Evolutionary conservation across 2,329 filamentous ascomycete genomes (phyloP).

Genomic region (Ophiocordyceps camponoti-floridani): DNA sequence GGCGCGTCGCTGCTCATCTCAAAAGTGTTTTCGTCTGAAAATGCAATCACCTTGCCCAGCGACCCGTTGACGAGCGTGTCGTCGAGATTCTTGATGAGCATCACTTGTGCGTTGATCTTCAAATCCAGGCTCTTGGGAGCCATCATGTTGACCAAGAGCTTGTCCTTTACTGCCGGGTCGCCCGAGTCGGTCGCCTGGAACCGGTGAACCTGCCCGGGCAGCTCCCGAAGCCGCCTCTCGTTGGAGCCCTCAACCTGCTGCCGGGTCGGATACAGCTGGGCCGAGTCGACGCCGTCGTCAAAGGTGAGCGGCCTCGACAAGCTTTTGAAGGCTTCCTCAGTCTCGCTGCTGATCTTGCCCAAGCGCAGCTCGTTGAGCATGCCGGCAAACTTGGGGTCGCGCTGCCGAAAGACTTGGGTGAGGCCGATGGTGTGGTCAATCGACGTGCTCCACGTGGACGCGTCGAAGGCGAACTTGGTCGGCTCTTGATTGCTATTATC

Average conservation of each 20-base stretch:
- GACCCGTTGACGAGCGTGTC: slow-evolving; percentile 88
- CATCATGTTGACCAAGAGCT: slow-evolving; percentile 78
- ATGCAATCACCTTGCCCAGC: slow-evolving; percentile 55
- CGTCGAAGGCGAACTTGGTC: slow-evolving; percentile 85
- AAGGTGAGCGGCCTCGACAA: slow-evolving; percentile 55
- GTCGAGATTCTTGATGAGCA: slow-evolving; percentile 99
- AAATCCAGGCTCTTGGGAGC: slow-evolving; percentile 64
- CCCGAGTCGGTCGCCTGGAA: slow-evolving; percentile 67
- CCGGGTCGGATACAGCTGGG: slow-evolving; percentile 85
- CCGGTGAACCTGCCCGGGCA: slow-evolving; percentile 48
- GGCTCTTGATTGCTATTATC: slow-evolving; percentile 42
- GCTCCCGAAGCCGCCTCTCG: slow-evolving; percentile 47
- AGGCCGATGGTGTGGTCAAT: slow-evolving; percentile 93
- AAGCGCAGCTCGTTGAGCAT: slow-evolving; percentile 99
- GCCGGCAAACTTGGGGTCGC: slow-evolving; percentile 68
- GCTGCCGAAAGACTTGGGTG: slow-evolving; percentile 91
- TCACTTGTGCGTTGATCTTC: slow-evolving; percentile 88
- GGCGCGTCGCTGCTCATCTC: slow-evolving; percentile 21
- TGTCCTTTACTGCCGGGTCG: slow-evolving; percentile 54
- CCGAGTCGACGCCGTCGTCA: slow-evolving; percentile 50
- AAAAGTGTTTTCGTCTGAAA: slow-evolving; percentile 20
- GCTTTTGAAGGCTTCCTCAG: slow-evolving; percentile 57
- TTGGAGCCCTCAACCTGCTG: slow-evolving; percentile 83
- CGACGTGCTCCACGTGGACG: slow-evolving; percentile 75
- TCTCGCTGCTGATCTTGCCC: slow-evolving; percentile 60